Percentiles rank a stretch among this genome's conserved stretches.
Evolutionary conservation across 2,329 filamentous ascomycete genomes (phyloP).

Genomic region (Boeremia exigua): DNA sequence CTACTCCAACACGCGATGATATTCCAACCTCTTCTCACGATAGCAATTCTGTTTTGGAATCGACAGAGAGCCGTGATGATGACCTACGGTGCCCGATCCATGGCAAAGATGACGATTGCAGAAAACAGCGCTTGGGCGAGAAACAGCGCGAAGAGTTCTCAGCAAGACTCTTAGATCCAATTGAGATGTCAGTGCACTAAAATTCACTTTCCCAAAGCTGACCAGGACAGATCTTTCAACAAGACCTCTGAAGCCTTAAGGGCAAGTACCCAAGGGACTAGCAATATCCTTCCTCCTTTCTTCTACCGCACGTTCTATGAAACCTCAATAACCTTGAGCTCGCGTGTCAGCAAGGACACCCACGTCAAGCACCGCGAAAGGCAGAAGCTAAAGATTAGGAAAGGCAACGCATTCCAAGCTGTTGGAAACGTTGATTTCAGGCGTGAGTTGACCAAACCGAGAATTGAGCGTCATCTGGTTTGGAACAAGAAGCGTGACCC

Average conservation of each 20-base stretch:
- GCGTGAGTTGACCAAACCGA: slow-evolving; percentile 1
- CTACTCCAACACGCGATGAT: too few relatives aligned
- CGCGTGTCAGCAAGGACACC: slow-evolving; percentile 14
- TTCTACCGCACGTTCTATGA: slow-evolving; percentile 24
- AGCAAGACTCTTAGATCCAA: not conserved
- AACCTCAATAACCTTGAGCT: slow-evolving; percentile 18
- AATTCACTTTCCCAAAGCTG: not conserved
- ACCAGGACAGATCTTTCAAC: not conserved
- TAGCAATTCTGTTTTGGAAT: too few relatives aligned
- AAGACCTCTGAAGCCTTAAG: not conserved
- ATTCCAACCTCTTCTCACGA: too few relatives aligned
- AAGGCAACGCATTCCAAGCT: slow-evolving; percentile 24
- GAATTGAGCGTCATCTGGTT: slow-evolving; percentile 15
- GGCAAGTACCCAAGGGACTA: too few relatives aligned
- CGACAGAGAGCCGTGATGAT: too few relatives aligned
- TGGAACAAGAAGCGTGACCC: slow-evolving; percentile 20
- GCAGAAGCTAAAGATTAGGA: not conserved
- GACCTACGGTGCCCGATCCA: not conserved
- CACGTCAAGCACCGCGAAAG: slow-evolving; percentile 15
- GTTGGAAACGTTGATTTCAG: slow-evolving; percentile 9
- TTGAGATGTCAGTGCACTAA: not conserved
- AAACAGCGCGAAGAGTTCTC: not conserved
- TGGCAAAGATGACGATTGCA: not conserved
- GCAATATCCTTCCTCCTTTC: not conserved
- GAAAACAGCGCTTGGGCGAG: not conserved